Base-by-base conservation (phyloP, 169 alveolate species). In the Eimeria sp. region DNA sequence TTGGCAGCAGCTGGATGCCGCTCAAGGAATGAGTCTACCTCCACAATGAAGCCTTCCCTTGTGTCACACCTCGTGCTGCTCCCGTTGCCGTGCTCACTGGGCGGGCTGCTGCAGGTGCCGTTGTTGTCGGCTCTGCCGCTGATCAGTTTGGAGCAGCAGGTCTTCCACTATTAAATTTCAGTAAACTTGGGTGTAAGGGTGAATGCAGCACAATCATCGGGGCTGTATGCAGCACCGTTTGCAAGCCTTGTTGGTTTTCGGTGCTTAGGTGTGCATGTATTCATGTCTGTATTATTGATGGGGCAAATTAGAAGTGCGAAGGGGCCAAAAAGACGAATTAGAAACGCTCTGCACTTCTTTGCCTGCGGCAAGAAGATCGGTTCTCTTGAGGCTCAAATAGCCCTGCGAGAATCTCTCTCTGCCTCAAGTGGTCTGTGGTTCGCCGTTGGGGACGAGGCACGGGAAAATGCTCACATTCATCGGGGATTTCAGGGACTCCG, bases 61-160 rank as follows among this genome's bases (percentile, higher is more conserved):
- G 40, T 61, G 13, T 84, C 10, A 54, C 89, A n/a, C 80, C n/a
- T 61, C 57, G 0, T 34, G 86, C 63, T 75, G 43, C 58, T 47
- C 22, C 86, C 7, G 63, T 45, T 43, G 86, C 86, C 18, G 63
- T 22, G 5, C n/a, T 40, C 27, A 18, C 18, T 22, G 86, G 63
- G 4, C 63, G 20, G 43, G 86, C 58, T 75, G 86, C 61, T 75
- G 86, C 63, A n/a, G 86, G 43, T 40, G 63, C 86, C 43, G 83
- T 30, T 75, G 58, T 1, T 75, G 40, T 7, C 43, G 25, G 7
- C 83, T 40, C 54, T 73, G 54, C 83, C 7, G 82, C 82, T 72
- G 82, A 14, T 30, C 11, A 27, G 43, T 72, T 13, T 47, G 86
- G 63, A 6, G 40, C 86, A 75, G 30, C 58, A 45, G 86, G 78